Base-by-base conservation (phyloP, 2,329 filamentous ascomycete genomes). In the Talaromyces albobiverticillius region DNA sequence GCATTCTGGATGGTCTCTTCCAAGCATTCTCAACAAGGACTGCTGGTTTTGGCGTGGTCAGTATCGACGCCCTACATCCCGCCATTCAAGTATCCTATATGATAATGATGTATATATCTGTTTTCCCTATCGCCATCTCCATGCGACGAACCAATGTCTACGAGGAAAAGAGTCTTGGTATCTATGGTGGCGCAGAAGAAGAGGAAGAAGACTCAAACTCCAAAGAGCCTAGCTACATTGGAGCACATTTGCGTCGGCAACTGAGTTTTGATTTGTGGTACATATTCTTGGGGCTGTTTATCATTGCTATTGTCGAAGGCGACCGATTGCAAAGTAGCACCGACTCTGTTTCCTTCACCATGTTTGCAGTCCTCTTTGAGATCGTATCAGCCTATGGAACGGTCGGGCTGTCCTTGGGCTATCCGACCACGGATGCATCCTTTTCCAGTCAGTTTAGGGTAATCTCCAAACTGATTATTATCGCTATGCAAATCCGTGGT, bases 31-130 rank as follows among this genome's bases (percentile, higher is more conserved):
- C 90, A 4, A 97, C 93, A 1, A 81, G 94, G 67, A 97, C 94
- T 0, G 93, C 94, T 3, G 93, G 94, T 0, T 96, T 96, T 65
- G 81, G 88, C 1, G 89, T 88, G 26, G 83, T 97, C 62, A 90
- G 87, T 67, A 75, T 97, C 36, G 77, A 88, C 1, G 75, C 82
- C 0, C 77, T 99, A 2, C 92, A 97, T 61, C 92, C 94, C 1
- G 94, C 89, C 3, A 90, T 96, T 55, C 92, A 96, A 64, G 90
- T 95, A 13, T 90, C 91, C 22, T 97, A 96, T 74, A 78, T 97
- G 72, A 86, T 97, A 71, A 97, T 97, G 94, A 97, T 97, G 94
- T 97, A 97, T 72, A 96, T 97, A 58, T 96, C 92, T 55, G 89
- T 96, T 56, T 95, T 96, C 63, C 93, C 93, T 4, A 95, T 97